These are phyloP conservation scores for Lentinula sp. DNA, from an alignment of 768 basidiomycete genomes.

Conservation along the genomic window DNA sequence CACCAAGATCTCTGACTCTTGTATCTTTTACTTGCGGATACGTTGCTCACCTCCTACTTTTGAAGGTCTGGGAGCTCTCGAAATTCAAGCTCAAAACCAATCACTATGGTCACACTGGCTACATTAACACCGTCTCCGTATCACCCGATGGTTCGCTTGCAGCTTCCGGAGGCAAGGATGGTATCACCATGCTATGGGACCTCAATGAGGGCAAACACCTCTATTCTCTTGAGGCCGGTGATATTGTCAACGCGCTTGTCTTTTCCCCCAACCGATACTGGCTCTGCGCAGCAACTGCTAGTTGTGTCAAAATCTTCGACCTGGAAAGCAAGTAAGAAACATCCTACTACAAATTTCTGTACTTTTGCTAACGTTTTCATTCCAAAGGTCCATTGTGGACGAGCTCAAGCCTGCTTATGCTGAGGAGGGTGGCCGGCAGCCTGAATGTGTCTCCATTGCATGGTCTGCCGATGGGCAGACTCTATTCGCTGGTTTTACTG, in stretches of 20 bases:
- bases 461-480: constrained; percentile 99
- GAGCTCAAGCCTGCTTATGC: constrained; percentile 96
- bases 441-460: constrained; percentile 93
- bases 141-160: constrained; percentile 99
- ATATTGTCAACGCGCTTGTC: constrained; percentile 97
- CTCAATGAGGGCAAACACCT: constrained; percentile 99
- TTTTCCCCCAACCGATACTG: constrained; percentile 99
- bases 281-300: constrained; percentile 97
- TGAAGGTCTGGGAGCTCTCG: constrained; percentile 97
- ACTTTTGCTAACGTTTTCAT: background rate
- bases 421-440: constrained; percentile 69
- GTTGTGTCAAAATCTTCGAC: constrained; percentile 99
- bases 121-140: constrained; percentile 97
- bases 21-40: constrained; percentile 8
- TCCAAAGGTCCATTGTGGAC: constrained; percentile 85
- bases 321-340: constrained; percentile 92
- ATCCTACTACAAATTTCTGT: background rate
- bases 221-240: constrained; percentile 98
- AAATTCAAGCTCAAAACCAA: constrained; percentile 99
- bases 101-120: constrained; percentile 99
- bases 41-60: constrained; percentile 10
- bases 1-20: constrained; percentile 76
- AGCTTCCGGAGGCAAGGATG: constrained; percentile 98
- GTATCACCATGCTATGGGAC: constrained; percentile 99
- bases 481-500: constrained; percentile 94